These are phyloP conservation scores for Stephanodiscus triporus DNA, from an alignment of 108 stramenopile species.

Conservation along the genomic window DNA sequence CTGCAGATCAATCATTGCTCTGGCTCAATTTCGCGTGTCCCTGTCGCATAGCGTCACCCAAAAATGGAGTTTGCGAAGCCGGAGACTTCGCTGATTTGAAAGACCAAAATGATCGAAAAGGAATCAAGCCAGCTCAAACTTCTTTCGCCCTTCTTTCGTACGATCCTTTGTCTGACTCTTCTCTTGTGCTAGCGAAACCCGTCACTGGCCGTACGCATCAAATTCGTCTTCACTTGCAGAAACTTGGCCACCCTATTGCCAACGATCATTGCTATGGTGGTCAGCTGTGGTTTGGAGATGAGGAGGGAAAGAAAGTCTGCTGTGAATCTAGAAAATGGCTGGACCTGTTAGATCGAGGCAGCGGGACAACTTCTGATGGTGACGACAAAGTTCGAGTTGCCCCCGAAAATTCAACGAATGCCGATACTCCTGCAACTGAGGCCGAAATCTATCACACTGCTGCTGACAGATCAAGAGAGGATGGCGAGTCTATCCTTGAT, in stretches of 20 bases:
- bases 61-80: conserved; percentile 82
- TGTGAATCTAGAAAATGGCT: conserved; percentile 50
- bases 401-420: conserved; percentile 32
- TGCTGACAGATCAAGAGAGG: conserved; percentile 40
- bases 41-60: conserved; percentile 67
- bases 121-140: conserved; percentile 81
- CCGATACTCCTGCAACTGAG: conserved; percentile 75
- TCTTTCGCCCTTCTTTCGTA: conserved; percentile 73
- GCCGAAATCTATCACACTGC: conserved; percentile 55
- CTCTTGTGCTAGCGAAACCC: conserved; percentile 64
- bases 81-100: conserved; percentile 62
- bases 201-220: conserved; percentile 83
- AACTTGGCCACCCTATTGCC: conserved; percentile 84
- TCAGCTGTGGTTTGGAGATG: conserved; percentile 72
- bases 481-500: conserved; percentile 64
- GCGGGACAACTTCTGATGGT: background rate
- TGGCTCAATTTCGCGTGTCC: conserved; percentile 84
- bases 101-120: conserved; percentile 53
- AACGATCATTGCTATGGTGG: conserved; percentile 94
- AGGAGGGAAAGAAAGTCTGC: conserved; percentile 47
- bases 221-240: conserved; percentile 83
- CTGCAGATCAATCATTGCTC: conserved; percentile 9
- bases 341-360: conserved; percentile 44
- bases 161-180: conserved; percentile 69
- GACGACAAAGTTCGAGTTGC: background rate